These are phyloP conservation scores for Phytopythium sindhum DNA, from an alignment of 352 stramenopile species.

Conservation along the genomic window DNA sequence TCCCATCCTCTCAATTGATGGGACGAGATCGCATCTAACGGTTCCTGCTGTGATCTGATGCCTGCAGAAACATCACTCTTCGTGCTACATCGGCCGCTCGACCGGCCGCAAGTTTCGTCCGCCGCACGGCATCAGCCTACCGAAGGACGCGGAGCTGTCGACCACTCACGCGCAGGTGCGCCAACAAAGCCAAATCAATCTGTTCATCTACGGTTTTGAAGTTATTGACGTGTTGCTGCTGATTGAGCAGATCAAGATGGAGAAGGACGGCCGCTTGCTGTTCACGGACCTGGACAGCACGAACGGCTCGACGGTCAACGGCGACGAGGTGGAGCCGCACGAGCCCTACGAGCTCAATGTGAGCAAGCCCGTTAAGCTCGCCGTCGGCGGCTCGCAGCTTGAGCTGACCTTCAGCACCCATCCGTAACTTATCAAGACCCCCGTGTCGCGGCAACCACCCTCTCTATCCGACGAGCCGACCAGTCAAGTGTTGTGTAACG, in stretches of 20 bases:
- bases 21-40: neutral
- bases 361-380: conserved; percentile 41
- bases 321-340: conserved; percentile 38
- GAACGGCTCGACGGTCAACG: conserved; percentile 74
- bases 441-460: neutral
- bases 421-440: conserved; percentile 14
- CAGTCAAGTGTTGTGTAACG: neutral
- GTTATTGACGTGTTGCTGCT: neutral
- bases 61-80: conserved; percentile 38
- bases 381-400: conserved; percentile 50
- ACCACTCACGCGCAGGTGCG: conserved; percentile 76
- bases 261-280: conserved; percentile 51
- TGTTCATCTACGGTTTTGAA: neutral
- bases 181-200: neutral
- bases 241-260: conserved; percentile 50
- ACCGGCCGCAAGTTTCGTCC: conserved; percentile 76
- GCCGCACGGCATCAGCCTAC: conserved; percentile 67
- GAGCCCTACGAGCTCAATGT: conserved; percentile 43
- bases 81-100: conserved; percentile 72
- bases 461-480: neutral
- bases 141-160: conserved; percentile 77
- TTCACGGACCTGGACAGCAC: conserved; percentile 82
- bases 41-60: neutral
- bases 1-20: neutral
- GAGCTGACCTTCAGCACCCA: conserved; percentile 51